A percentile compares a stretch with the other conserved stretches of the same genome.
These are phyloP conservation scores for Solanum appendiculatum DNA, from an alignment of 257 asterid species.

Conservation along the genomic window DNA sequence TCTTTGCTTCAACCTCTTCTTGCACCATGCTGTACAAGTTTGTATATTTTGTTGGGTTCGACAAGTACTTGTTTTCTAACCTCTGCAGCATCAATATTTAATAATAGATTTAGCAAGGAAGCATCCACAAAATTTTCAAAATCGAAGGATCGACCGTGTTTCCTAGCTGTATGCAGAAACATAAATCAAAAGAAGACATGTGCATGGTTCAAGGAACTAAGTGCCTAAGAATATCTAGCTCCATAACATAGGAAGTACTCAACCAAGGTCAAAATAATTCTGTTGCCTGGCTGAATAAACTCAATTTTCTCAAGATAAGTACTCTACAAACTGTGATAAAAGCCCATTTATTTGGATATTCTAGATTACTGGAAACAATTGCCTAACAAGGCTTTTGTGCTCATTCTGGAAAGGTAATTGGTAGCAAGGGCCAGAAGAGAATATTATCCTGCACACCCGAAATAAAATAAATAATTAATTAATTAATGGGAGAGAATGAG, in stretches of 20 bases:
- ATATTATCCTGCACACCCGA: background rate
- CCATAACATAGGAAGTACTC: background rate
- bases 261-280: background rate
- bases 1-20: conserved; percentile 83
- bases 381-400: background rate
- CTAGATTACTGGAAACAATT: background rate
- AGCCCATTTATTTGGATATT: background rate
- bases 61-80: conserved; percentile 71
- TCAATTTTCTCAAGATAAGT: background rate
- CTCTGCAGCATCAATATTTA: conserved; percentile 32
- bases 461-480: background rate
- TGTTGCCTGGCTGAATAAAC: background rate
- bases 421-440: background rate
- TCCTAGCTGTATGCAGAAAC: background rate
- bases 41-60: conserved; percentile 59
- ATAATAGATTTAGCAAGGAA: background rate
- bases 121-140: background rate
- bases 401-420: background rate
- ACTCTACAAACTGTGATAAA: background rate
- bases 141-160: background rate
- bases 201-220: background rate
- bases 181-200: background rate
- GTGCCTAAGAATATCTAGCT: background rate
- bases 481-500: background rate
- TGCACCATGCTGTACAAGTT: conserved; percentile 77